phyloP scores from a whole-genome alignment of 225 moss, liverwort and hornwort species.

The Straminergon stramineum region DNA sequence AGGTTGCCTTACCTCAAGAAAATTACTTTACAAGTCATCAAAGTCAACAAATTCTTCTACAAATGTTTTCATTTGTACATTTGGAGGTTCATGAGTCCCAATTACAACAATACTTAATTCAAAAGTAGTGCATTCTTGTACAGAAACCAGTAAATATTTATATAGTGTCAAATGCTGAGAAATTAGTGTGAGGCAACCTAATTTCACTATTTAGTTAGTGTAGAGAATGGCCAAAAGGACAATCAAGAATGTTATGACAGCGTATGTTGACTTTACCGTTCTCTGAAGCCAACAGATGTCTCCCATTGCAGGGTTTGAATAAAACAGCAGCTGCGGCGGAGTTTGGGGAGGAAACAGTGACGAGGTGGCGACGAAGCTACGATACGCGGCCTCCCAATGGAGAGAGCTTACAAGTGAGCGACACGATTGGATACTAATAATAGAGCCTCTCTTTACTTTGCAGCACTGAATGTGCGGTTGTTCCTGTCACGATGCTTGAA shows the following conservation, averaged over 20 bases:
- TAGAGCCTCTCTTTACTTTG: background rate
- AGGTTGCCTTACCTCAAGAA: too few species aligned
- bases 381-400: slow-evolving; percentile 95
- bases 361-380: slow-evolving; percentile 79
- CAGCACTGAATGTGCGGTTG: background rate
- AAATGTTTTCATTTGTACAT: too few species aligned
- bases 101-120: too few species aligned
- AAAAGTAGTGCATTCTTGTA: too few species aligned
- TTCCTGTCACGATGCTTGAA: background rate
- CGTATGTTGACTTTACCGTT: background rate
- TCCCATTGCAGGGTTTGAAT: slow-evolving; percentile 3
- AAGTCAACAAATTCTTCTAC: too few species aligned
- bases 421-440: background rate
- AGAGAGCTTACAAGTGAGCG: slow-evolving; percentile 86
- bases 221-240: background rate
- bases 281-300: background rate
- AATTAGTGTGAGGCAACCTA: too few species aligned
- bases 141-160: too few species aligned
- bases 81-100: too few species aligned
- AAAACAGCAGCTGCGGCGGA: slow-evolving; percentile 20
- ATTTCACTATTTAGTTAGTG: too few species aligned
- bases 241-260: background rate
- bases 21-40: too few species aligned
- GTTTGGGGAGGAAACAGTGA: slow-evolving; percentile 72
- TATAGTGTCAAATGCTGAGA: too few species aligned